These are phyloP conservation scores for Fallopia convolvulus DNA, from an alignment of 148 eudicot genomes.

Conservation along the genomic window DNA sequence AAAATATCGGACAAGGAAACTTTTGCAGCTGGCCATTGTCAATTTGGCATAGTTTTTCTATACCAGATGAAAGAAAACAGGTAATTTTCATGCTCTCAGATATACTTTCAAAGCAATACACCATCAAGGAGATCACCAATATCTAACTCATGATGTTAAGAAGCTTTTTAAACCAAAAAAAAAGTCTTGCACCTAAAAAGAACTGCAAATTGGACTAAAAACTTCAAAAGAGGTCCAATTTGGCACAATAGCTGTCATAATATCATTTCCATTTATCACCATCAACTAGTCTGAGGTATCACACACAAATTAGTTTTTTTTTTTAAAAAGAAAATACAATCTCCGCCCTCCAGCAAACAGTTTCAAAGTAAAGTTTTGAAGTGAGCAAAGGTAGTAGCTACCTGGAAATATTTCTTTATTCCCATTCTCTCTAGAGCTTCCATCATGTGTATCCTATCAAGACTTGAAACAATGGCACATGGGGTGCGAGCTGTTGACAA, in stretches of 20 bases:
- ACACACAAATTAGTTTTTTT: background rate
- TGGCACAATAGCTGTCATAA: background rate
- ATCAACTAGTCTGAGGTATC: background rate
- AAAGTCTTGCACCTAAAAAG: background rate
- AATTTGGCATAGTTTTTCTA: background rate
- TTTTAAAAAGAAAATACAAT: background rate
- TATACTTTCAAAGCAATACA: background rate
- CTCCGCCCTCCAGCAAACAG: background rate
- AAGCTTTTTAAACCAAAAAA: background rate
- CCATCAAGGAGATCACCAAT: background rate
- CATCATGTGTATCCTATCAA: constrained; percentile 64
- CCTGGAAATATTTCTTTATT: constrained; percentile 81
- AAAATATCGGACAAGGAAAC: background rate
- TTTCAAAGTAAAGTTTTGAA: background rate
- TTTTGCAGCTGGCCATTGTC: background rate
- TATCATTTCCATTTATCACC: background rate
- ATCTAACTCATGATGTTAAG: background rate
- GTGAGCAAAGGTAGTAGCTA: constrained; percentile 11
- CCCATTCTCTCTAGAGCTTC: constrained; percentile 71
- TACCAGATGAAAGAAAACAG: background rate
- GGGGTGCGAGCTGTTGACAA: constrained; percentile 79
- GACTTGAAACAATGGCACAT: constrained; percentile 92
- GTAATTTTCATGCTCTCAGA: background rate
- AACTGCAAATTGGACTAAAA: background rate
- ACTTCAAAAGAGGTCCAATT: background rate